Evolutionary conservation across 208 protist species (phyloP), one percentile per base, ranked within the genome.

Genomic region (Balamuthia mandrillaris): DNA sequence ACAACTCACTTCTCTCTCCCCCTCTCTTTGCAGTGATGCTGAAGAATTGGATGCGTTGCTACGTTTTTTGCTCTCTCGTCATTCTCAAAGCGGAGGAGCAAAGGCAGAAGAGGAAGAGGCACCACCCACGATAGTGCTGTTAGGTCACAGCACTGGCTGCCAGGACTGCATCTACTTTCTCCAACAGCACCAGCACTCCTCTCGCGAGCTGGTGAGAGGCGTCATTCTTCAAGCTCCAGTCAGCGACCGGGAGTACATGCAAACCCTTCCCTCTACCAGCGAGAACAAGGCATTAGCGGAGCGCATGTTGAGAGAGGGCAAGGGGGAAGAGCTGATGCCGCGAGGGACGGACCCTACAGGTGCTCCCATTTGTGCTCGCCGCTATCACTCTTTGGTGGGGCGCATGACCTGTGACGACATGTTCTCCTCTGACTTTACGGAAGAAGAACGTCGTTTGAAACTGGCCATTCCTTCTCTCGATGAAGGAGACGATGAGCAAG

Each of bases 341-440:
- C n/a, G 63, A 72, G 63, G 60, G 37, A 24, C 56, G 56, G n/a
- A 18, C 14, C 47, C 47, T 52, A n/a, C 47, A n/a, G 14, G 10
- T 52, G 47, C 29, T 1, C 63, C 63, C 14, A 72, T 72, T 41
- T 49, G 37, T 14, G 63, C 63, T 41, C 21, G 47, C 14, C 63
- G 63, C 3, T 72, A 72, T 41, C 33, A 72, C 37, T 72, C 63
- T 18, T 72, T 72, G n/a, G 63, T 41, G 3, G 29, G 37, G 14
- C 63, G 63, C 18, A 21, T 72, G 35, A 41, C 37, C 37, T 33
- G 47, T 18, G 63, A 72, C 33, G 63, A 72, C 63, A 6, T 72
- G 63, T 72, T 72, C 63, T 72, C 63, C 33, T 72, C 63, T 41
- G 63, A 72, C 63, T 72, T 72, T 24, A 72, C 33, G 2, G 14